Base-by-base conservation (phyloP, 73 alveolate genomes). In the Stentor roeselii region DNA sequence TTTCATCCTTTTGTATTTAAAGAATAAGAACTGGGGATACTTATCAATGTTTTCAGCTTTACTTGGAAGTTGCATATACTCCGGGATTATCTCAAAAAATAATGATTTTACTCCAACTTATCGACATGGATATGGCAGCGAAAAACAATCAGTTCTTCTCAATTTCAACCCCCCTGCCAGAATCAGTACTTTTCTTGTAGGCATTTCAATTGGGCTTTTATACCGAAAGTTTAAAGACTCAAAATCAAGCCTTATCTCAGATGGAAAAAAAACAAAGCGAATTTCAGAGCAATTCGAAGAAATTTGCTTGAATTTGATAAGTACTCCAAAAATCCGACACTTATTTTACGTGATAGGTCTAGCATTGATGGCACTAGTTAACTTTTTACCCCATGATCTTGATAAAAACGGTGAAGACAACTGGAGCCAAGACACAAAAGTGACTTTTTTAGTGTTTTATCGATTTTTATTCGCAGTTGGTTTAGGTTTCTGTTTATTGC, bases 1-100 rank as follows among this genome's bases (percentile, higher is more conserved):
- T 11, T 36, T 86, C n/a, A n/a, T 78, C 83, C 11, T 61, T 31
- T 40, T 59, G 42, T 86, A 59, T 59, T 78, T 78, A 67, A 86
- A 86, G 78, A 78, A 59, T 32, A 78, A 76, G 37, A 36, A 6
- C 0, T 34, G 59, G 0, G 91, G 84, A 27, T 75, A 75, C 32
- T 31, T 38, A 3, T 3, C 78, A 3, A 30, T 59, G 59, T 30
- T 42, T 3, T 0, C 39, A 3, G 58, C 78, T 36, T 30, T 86
- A 32, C 3, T 60, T 21, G 61, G n/a, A 31, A 58, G 27, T 58
- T 58, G 15, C 27, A 2, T 58, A 1, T 21, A 21, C 15, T 21
- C 27, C 27, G 74, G 35, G 27, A 31, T n/a, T n/a, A n/a, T 58
- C 1, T 58, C 74, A 58, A 31, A 58, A 1, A 58, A 31, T n/a